These are phyloP conservation scores for Boletus pseudo-olivaceus DNA, from an alignment of 768 basidiomycete species.

Conservation along the genomic window DNA sequence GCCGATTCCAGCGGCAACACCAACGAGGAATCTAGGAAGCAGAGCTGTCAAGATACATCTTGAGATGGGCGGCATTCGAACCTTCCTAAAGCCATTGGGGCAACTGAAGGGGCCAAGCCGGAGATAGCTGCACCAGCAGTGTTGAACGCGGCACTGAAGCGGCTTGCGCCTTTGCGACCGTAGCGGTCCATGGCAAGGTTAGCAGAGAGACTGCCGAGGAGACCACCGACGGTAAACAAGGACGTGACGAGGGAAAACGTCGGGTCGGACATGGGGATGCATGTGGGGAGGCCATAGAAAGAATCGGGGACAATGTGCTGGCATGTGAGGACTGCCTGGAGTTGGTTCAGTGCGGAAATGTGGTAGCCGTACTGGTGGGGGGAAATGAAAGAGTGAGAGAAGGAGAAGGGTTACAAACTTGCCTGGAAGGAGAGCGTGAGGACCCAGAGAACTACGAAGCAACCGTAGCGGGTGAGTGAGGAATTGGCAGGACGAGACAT, in stretches of 20 bases:
- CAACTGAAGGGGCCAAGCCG: conserved; percentile 55
- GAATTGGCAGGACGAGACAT: conserved; percentile 19
- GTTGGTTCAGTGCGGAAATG: conserved; percentile 87
- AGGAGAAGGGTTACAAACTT: conserved; percentile 2
- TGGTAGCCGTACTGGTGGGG: conserved; percentile 79
- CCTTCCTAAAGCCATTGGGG: conserved; percentile 64
- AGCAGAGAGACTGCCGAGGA: conserved; percentile 69
- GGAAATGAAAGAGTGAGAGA: neutral
- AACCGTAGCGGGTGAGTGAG: conserved; percentile 59
- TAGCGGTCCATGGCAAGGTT: conserved; percentile 65
- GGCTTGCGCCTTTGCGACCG: conserved; percentile 68
- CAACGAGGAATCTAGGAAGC: conserved; percentile 52
- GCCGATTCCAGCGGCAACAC: conserved; percentile 69
- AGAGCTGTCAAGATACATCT: neutral
- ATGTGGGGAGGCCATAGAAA: conserved; percentile 53
- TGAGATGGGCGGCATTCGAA: conserved; percentile 25
- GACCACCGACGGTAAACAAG: conserved; percentile 83
- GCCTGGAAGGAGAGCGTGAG: conserved; percentile 57
- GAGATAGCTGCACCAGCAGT: conserved; percentile 63
- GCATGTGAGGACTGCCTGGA: conserved; percentile 77
- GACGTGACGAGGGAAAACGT: conserved; percentile 83
- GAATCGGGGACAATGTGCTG: conserved; percentile 26
- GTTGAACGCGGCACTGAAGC: conserved; percentile 53
- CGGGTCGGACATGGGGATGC: conserved; percentile 75
- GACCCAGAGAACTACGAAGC: conserved; percentile 65